Evolutionary conservation across 345 rosid genomes (phyloP), one percentile per base, ranked within the genome.

Genomic region (Citrus medica): DNA sequence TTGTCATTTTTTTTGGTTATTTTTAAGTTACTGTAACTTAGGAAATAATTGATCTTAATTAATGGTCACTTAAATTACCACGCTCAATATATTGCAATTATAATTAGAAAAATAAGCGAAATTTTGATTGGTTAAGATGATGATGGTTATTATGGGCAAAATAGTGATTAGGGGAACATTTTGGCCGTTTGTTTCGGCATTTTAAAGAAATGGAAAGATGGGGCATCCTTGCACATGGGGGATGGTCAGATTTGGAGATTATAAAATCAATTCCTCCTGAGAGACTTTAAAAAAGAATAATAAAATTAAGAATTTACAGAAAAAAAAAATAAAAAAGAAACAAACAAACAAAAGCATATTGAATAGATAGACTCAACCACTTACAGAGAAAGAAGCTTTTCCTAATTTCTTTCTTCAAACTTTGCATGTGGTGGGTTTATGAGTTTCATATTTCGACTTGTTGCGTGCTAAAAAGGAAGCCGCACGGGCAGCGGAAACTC

Each of bases 201-300:
- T 30, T 12, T 30, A 63, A 81, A 65, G 51, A 69, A 74, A 53
- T 25, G n/a, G 62, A 46, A 17, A 58, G 81, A 76, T 79, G 86
- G 80, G 88, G 88, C 69, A 83, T 79, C 91, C 77, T 77, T 40
- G 89, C 91, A 88, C 91, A 87, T 90, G 93, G 87, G 74, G 71
- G 12, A 16, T 53, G 81, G 78, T 71, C 86, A 73, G 85, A 56
- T 51, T 28, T 42, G 80, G 32, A 81, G 76, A 84, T 67, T 76
- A 67, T 65, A 83, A 76, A 85, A 78, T 79, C n/a, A 35, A n/a
- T 77, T 67, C n/a, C 42, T 73, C 46, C 5, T 6, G 21, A 27
- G 56, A 35, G 12, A 28, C 69, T 81, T 64, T 10, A 13, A 46
- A 46, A 12, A 46, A 13, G 14, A 46, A 46, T 46, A 46, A 46